Conservation (phyloP, 306 rosid species). For the Purshia tridentata region DNA sequence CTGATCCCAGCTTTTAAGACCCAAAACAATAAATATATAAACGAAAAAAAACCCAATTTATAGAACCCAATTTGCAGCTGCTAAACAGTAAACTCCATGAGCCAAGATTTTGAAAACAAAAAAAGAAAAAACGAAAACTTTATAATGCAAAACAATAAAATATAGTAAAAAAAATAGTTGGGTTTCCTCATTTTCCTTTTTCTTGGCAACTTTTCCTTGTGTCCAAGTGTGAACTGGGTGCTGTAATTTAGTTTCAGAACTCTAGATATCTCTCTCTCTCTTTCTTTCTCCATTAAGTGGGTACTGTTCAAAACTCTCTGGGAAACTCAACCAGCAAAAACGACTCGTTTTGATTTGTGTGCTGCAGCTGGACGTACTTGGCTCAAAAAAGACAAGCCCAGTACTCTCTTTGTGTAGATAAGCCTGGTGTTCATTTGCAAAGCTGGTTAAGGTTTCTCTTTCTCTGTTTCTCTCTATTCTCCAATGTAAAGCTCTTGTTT, state of each 20-base stretch:
- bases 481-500: constrained; percentile 17
- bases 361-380: neutral
- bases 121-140: neutral
- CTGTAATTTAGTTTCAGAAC: neutral
- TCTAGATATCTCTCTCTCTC: neutral
- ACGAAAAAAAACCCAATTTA: neutral
- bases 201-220: neutral
- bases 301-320: constrained; percentile 9
- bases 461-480: constrained; percentile 2
- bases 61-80: neutral
- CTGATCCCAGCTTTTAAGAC: constrained; percentile 21
- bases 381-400: constrained; percentile 11
- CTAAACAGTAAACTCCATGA: constrained; percentile 18
- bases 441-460: constrained; percentile 17
- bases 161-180: neutral
- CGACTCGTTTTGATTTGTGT: neutral
- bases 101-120: neutral
- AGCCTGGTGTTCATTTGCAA: neutral
- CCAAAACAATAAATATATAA: constrained; percentile 13
- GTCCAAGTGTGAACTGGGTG: neutral
- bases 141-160: neutral
- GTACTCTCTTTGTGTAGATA: too few species aligned
- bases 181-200: neutral
- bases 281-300: neutral
- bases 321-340: neutral